Evolutionary conservation across 75 land plant species (phyloP), one percentile per base, ranked within the genome.

Genomic region (Cryptomeria japonica): DNA sequence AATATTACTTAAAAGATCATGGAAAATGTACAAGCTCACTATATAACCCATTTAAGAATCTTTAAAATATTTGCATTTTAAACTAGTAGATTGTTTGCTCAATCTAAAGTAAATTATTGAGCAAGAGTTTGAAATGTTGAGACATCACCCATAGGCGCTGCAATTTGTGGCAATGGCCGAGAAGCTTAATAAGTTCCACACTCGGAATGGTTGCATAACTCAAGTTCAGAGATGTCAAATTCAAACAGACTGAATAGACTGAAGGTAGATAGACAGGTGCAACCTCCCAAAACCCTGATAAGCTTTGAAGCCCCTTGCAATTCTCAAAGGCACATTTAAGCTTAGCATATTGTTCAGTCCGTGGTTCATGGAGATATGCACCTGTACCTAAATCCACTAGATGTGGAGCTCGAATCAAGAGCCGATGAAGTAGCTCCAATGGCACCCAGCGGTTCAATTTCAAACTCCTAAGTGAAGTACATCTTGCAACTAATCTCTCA

Each of bases 231-330:
- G 92, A 91, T 15, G 93, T 95, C 1, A 98, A 85, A 84, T 94
- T 83, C 49, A 90, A 41, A 88, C 95, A 95, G 34, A 92, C 88
- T 3, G 98, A 85, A 58, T 91, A 92, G 61, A 98, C 18, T 9
- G 93, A 80, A 42, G 94, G 91, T 49, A 95, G 90, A 78, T 90
- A 95, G 28, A 91, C 86, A 15, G 97, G 96, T 8, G 84, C 89
- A 1, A 92, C 93, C 70, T 93, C 96, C 97, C 98, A 96, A 86
- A 95, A 91, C 12, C 96, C 98, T 36, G 99, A 98, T n/a, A 98
- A 86, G 76, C 91, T 88, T 61, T 90, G 92, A 19, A 98, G 92
- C 31, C 88, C 84, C 87, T 89, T 92, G 58, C 93, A 95, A 32
- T 87, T 83, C 4, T 68, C 49, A 28, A 95, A 76, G 22, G 92